A percentile compares a stretch with the other conserved stretches of the same genome.
Evolutionary conservation across 2,329 filamentous ascomycete species (phyloP).

Genomic region (Coniochaeta prunicola): DNA sequence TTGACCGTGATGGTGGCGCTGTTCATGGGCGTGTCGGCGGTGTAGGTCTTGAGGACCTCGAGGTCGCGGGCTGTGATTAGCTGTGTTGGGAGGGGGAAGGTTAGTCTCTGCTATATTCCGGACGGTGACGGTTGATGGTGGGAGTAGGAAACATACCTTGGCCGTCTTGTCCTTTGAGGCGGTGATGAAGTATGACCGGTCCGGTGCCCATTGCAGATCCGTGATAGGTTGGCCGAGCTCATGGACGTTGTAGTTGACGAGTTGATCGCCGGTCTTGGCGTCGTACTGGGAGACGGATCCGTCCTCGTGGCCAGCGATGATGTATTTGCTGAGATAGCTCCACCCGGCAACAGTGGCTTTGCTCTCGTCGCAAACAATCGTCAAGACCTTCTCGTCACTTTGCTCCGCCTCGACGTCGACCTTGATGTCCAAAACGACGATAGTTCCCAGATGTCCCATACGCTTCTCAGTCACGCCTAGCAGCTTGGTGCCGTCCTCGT

Average conservation of each 20-base stretch:
- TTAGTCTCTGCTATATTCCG: not conserved
- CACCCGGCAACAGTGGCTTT: conserved; percentile 97
- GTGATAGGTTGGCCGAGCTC: conserved; percentile 78
- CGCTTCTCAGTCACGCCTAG: conserved; percentile 97
- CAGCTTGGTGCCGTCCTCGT: conserved; percentile 82
- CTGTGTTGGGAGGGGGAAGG: conserved; percentile 23
- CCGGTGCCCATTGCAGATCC: conserved; percentile 89
- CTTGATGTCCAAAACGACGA: conserved; percentile 86
- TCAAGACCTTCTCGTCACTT: conserved; percentile 71
- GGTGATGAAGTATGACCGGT: conserved; percentile 97
- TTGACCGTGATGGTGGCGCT: conserved; percentile 88
- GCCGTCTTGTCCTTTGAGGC: conserved; percentile 96
- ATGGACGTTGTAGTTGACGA: conserved; percentile 77
- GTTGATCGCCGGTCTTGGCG: conserved; percentile 78
- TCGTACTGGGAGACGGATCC: conserved; percentile 89
- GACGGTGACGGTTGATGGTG: conserved; percentile 19
- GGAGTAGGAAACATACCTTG: conserved; percentile 51
- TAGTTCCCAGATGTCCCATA: conserved; percentile 91
- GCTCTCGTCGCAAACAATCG: conserved; percentile 89
- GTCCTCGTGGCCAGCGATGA: conserved; percentile 96
- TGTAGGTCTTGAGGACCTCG: conserved; percentile 86
- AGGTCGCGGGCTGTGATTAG: conserved; percentile 82
- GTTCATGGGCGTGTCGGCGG: conserved; percentile 91
- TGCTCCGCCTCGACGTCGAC: conserved; percentile 78
- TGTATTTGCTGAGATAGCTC: conserved; percentile 91